Evolutionary conservation across 352 stramenopile genomes (phyloP).

Genomic region (Peronospora farinosa): DNA sequence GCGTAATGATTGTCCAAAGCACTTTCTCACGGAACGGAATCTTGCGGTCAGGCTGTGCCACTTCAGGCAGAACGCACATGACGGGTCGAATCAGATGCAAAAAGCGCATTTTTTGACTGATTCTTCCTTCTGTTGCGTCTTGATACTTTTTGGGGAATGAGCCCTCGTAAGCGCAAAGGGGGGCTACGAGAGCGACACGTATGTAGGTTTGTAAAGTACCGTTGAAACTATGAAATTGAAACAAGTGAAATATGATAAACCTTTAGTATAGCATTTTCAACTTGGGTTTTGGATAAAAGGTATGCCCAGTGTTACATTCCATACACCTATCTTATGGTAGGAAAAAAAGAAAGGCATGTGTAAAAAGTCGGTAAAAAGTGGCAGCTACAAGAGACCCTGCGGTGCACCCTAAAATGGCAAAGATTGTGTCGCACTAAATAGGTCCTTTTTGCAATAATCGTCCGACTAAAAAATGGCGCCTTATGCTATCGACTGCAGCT

Average conservation of each 20-base stretch:
- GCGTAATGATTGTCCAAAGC: constrained; percentile 98
- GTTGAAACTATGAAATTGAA: not conserved
- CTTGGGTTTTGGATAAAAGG: not conserved
- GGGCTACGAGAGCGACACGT: constrained; percentile 19
- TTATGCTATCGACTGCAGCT: too few relatives aligned
- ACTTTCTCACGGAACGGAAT: constrained; percentile 99
- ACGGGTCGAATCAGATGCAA: constrained; percentile 97
- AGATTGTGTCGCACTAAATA: too few relatives aligned
- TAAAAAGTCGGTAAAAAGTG: constrained; percentile 1
- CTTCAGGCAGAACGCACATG: constrained; percentile 97
- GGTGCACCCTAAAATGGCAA: not conserved
- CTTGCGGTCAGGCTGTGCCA: constrained; percentile 94
- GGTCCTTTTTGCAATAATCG: too few relatives aligned
- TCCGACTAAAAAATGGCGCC: not conserved
- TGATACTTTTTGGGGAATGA: constrained; percentile 37
- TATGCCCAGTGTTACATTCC: not conserved
- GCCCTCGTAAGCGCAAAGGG: too few relatives aligned
- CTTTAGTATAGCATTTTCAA: not conserved
- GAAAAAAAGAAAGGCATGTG: not conserved
- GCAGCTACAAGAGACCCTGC: not conserved
- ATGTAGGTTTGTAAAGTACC: constrained; percentile 4
- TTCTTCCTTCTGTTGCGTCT: constrained; percentile 4
- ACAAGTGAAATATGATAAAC: not conserved
- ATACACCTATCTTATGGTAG: not conserved
- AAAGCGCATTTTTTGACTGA: constrained; percentile 89